phyloP scores from a whole-genome alignment of 345 rosid genomes.

The Nasturtium officinale region DNA sequence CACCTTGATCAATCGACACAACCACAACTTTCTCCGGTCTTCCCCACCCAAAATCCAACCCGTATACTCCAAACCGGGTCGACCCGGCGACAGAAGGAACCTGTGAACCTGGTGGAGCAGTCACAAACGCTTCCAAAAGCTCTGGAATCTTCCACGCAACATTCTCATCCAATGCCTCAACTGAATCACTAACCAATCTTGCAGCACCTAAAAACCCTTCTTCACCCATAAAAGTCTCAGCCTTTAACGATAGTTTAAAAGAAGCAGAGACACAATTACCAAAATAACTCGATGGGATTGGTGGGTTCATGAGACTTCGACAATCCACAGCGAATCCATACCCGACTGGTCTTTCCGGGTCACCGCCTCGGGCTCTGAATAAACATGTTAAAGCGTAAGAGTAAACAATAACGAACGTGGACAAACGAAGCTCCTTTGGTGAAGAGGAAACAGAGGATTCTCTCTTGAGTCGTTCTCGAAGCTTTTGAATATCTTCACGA shows the following conservation, averaged over 20 bases:
- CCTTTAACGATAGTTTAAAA: neutral
- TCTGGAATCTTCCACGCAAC: conserved; percentile 8
- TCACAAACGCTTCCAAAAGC: neutral
- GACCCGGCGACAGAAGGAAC: conserved; percentile 24
- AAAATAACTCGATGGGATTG: conserved; percentile 40
- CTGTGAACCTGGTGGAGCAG: neutral
- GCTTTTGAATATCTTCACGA: neutral
- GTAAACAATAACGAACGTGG: conserved; percentile 42
- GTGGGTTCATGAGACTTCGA: conserved; percentile 41
- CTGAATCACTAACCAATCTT: conserved; percentile 19
- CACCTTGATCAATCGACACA: conserved; percentile 18
- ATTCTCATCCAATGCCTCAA: conserved; percentile 25
- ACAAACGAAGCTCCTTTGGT: conserved; percentile 27
- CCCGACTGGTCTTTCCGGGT: neutral
- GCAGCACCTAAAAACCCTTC: neutral
- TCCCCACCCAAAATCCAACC: conserved; percentile 34
- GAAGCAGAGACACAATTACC: conserved; percentile 40
- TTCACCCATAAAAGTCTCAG: neutral
- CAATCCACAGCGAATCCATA: conserved; percentile 37
- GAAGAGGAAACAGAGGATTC: neutral
- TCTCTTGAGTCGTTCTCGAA: conserved; percentile 1
- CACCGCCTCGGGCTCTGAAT: conserved; percentile 37
- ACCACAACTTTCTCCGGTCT: conserved; percentile 18
- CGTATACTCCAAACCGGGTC: conserved; percentile 29
- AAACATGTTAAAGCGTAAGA: conserved; percentile 35